These are phyloP conservation scores for Ascoidea tarda DNA, from an alignment of 805 yeast species.

Conservation along the genomic window DNA sequence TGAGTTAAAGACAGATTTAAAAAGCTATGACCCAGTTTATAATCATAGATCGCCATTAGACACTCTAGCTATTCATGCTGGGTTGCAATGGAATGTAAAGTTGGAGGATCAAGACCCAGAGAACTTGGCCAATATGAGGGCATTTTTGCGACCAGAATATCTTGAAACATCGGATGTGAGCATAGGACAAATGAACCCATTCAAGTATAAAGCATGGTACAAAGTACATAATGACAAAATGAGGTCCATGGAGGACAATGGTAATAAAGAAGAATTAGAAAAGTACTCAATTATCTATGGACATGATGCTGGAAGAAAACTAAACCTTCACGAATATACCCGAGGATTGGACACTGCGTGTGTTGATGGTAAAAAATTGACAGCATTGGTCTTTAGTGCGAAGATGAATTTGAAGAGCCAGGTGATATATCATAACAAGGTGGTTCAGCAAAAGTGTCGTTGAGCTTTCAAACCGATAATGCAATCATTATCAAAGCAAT, in stretches of 20 bases:
- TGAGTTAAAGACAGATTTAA: conserved; percentile 6
- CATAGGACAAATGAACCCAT: conserved; percentile 10
- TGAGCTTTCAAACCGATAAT: no score
- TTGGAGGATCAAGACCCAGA: conserved; percentile 34
- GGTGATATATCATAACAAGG: neutral
- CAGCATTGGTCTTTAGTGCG: conserved; percentile 30
- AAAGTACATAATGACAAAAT: conserved; percentile 38
- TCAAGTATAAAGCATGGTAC: conserved; percentile 35
- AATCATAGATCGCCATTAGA: conserved; percentile 8
- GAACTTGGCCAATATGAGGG: conserved; percentile 56
- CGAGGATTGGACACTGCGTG: conserved; percentile 80
- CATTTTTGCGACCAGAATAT: conserved; percentile 52
- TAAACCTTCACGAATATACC: conserved; percentile 47
- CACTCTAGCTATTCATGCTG: conserved; percentile 70
- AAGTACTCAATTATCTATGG: conserved; percentile 52
- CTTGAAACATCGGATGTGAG: conserved; percentile 18
- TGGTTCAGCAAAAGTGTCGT: neutral
- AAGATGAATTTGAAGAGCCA: neutral
- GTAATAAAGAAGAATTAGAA: conserved; percentile 10
- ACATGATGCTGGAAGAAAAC: conserved; percentile 75
- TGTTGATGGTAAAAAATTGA: conserved; percentile 55
- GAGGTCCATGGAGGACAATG: conserved; percentile 11
- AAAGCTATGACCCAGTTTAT: conserved; percentile 12
- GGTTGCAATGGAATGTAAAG: conserved; percentile 52
- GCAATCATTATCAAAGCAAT: no score